A percentile compares a stretch with the other conserved stretches of the same genome.
Evolutionary conservation across 169 alveolate genomes (phyloP).

Genomic region (Pseudocohnilembus persalinus): DNA sequence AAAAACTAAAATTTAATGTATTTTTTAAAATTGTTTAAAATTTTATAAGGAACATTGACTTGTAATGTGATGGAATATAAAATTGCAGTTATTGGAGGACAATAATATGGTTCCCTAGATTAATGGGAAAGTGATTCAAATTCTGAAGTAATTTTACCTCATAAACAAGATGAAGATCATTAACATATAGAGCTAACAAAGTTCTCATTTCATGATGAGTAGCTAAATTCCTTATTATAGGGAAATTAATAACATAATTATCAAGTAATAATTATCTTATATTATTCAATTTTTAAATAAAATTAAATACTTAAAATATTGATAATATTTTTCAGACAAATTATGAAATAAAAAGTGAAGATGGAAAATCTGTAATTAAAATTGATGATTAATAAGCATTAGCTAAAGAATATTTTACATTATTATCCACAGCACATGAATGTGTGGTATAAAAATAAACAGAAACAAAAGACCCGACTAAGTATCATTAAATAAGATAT

Average conservation of each 20-base stretch:
- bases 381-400: conserved; percentile 26
- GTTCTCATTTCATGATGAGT: too few relatives aligned
- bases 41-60: conserved; percentile 71
- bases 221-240: neutral
- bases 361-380: neutral
- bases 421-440: conserved; percentile 35
- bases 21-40: too few relatives aligned
- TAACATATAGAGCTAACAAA: too few relatives aligned
- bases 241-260: neutral
- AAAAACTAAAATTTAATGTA: too few relatives aligned
- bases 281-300: neutral
- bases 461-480: conserved; percentile 16
- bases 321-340: neutral
- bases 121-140: neutral
- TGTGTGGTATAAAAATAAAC: conserved; percentile 45
- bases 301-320: too few relatives aligned
- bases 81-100: conserved; percentile 29
- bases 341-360: conserved; percentile 16
- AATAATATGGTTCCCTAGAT: conserved; percentile 28
- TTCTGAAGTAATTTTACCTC: neutral
- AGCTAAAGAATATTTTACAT: conserved; percentile 25
- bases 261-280: neutral
- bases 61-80: conserved; percentile 66
- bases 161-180: conserved; percentile 1
- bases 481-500: neutral